These are phyloP conservation scores for Jamesozyma piceae DNA, from an alignment of 805 yeast species.

Conservation along the genomic window DNA sequence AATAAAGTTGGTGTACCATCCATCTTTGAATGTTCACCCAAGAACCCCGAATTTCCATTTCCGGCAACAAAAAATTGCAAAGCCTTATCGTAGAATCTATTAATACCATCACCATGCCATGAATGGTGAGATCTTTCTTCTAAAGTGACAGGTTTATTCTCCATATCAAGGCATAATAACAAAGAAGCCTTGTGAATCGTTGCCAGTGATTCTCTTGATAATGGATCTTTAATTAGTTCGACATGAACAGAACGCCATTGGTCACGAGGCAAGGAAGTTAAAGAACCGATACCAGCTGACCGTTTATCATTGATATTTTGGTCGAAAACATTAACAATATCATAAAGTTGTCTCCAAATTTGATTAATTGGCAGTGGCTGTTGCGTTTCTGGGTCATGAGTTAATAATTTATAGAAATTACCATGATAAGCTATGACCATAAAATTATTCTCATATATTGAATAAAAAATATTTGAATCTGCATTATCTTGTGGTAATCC, in stretches of 20 bases:
- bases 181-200: conserved; percentile 72
- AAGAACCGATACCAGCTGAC: conserved; percentile 54
- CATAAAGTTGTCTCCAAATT: conserved; percentile 49
- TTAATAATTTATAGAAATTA: conserved; percentile 68
- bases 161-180: conserved; percentile 64
- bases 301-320: conserved; percentile 6
- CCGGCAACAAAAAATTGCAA: conserved; percentile 71
- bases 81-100: conserved; percentile 89
- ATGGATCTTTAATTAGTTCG: conserved; percentile 49
- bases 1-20: conserved; percentile 94
- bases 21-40: conserved; percentile 96
- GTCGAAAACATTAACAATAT: conserved; percentile 35
- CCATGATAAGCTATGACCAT: conserved; percentile 66
- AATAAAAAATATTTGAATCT: conserved; percentile 54
- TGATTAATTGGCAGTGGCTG: conserved; percentile 37
- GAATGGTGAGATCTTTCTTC: conserved; percentile 75
- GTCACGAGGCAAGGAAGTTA: conserved; percentile 81
- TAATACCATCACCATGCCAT: conserved; percentile 94
- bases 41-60: conserved; percentile 83
- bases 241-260: conserved; percentile 57
- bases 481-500: conserved; percentile 26
- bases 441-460: conserved; percentile 45
- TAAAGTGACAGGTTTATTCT: conserved; percentile 57
- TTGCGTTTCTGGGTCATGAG: conserved; percentile 35
- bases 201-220: conserved; percentile 52